Percentiles rank a stretch among this genome's conserved stretches.
These are phyloP conservation scores for Yarrowia sp. DNA, from an alignment of 805 yeast genomes.

Conservation along the genomic window DNA sequence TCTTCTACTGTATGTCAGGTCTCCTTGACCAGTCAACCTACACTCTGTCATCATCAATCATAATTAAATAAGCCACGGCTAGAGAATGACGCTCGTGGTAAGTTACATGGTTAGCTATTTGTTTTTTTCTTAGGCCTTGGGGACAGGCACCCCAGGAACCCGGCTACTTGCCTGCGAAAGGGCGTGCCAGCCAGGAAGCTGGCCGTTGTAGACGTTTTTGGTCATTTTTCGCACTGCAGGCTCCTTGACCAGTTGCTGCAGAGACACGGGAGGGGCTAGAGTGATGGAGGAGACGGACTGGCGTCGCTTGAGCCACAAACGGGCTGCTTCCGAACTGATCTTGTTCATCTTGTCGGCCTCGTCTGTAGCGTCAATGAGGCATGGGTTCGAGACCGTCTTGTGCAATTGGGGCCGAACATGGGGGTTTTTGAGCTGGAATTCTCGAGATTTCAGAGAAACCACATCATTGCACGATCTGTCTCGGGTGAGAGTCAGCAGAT, in stretches of 20 bases:
- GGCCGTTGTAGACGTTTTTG: slow-evolving; percentile 24
- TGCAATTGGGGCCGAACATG: slow-evolving; percentile 2
- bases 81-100: slow-evolving; percentile 7
- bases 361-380: slow-evolving; percentile 1
- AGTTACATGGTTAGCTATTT: slow-evolving; percentile 1
- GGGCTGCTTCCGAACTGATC: slow-evolving; percentile 13
- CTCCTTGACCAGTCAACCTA: neutral
- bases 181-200: slow-evolving; percentile 27
- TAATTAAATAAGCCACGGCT: neutral
- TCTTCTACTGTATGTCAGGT: too few relatives aligned
- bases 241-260: slow-evolving; percentile 26
- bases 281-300: neutral
- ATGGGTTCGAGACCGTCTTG: slow-evolving; percentile 26
- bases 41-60: neutral
- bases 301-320: slow-evolving; percentile 16
- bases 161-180: slow-evolving; percentile 14
- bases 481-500: slow-evolving; percentile 1
- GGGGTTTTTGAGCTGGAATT: slow-evolving; percentile 14
- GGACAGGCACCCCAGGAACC: slow-evolving; percentile 14
- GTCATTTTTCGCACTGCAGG: slow-evolving; percentile 21
- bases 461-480: slow-evolving; percentile 5
- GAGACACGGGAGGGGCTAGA: neutral
- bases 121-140: neutral
- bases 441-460: slow-evolving; percentile 14
- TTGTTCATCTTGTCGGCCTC: slow-evolving; percentile 22